These are phyloP conservation scores for Backusella morwellensis DNA, from an alignment of 192 early-diverging fungal species.

Conservation along the genomic window DNA sequence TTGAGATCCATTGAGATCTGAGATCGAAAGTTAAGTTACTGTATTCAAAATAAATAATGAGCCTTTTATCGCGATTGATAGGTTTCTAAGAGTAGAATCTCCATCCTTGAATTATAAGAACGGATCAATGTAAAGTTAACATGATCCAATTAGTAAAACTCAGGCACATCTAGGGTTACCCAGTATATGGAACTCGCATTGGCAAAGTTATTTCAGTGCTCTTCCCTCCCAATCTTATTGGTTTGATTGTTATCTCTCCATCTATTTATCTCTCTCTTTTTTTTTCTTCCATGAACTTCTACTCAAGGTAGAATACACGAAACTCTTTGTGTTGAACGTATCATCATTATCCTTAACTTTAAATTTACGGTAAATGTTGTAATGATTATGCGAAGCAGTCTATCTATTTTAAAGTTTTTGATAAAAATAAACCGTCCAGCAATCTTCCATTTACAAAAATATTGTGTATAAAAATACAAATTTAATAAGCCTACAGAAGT, in stretches of 20 bases:
- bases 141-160: background rate
- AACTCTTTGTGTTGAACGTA: background rate
- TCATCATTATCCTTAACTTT: background rate
- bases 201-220: background rate
- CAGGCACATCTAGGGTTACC: background rate
- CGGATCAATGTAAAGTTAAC: background rate
- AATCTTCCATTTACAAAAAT: too few relatives aligned
- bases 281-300: too few relatives aligned
- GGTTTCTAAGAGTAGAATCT: background rate
- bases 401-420: background rate
- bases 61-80: background rate
- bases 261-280: too few relatives aligned
- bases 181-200: background rate
- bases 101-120: background rate
- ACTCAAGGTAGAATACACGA: background rate
- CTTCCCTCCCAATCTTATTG: too few relatives aligned
- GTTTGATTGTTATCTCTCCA: too few relatives aligned
- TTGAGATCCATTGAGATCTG: too few relatives aligned
- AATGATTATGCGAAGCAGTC: background rate
- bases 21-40: too few relatives aligned
- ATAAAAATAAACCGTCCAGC: too few relatives aligned
- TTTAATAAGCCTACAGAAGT: too few relatives aligned
- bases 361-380: background rate
- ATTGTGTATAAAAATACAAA: too few relatives aligned
- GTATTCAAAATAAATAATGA: background rate